phyloP scores from a whole-genome alignment of 2,329 filamentous ascomycete species.

The Venturia oleaginea region DNA sequence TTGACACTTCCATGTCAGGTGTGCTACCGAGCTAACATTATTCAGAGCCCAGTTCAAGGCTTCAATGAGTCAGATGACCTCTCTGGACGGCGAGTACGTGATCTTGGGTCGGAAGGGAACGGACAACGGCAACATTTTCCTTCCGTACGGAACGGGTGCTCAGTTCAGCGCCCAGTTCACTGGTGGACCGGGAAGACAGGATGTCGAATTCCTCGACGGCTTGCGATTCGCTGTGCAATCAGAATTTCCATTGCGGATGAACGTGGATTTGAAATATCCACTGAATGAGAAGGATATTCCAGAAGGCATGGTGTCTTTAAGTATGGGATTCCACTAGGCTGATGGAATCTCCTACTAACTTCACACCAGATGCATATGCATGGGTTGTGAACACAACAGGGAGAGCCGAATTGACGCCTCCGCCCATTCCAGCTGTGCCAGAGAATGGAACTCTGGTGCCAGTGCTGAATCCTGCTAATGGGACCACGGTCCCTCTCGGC shows the following conservation, averaged over 20 bases:
- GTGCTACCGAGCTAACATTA: neutral
- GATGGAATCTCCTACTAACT: neutral
- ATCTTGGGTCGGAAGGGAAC: conserved; percentile 22
- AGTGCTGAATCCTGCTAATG: neutral
- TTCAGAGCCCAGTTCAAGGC: conserved; percentile 16
- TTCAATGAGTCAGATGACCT: conserved; percentile 26
- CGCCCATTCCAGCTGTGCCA: neutral
- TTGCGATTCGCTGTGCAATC: conserved; percentile 18
- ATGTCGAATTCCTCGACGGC: conserved; percentile 24
- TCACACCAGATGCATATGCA: neutral
- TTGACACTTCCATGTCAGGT: neutral
- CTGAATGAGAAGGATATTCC: conserved; percentile 7
- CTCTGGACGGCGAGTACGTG: conserved; percentile 25
- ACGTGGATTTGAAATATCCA: conserved; percentile 15
- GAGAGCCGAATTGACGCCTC: neutral
- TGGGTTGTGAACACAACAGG: conserved; percentile 10
- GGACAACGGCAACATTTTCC: conserved; percentile 25
- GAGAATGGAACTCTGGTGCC: neutral
- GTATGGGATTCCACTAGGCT: neutral
- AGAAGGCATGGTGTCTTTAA: conserved; percentile 5
- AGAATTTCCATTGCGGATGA: conserved; percentile 13
- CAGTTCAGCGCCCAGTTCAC: conserved; percentile 25
- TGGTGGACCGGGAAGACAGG: conserved; percentile 19
- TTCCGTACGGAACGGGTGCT: conserved; percentile 27
- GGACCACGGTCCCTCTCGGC: neutral